Percentiles rank a stretch among this genome's conserved stretches.
phyloP scores from a whole-genome alignment of 2,329 filamentous ascomycete species.

The Phyllosticta paracitricarpa region DNA sequence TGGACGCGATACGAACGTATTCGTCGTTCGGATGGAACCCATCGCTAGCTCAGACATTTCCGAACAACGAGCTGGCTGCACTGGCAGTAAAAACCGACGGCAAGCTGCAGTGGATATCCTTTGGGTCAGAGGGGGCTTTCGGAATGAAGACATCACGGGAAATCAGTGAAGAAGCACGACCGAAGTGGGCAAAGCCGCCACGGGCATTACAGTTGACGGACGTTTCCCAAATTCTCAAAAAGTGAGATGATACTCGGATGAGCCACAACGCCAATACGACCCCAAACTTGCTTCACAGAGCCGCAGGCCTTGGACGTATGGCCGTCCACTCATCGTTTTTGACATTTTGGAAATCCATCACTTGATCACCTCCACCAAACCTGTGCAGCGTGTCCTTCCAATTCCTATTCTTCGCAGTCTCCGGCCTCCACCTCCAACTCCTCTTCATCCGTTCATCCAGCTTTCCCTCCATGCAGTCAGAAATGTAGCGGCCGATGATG shows the following conservation, averaged over 20 bases:
- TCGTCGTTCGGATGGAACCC: too few species aligned
- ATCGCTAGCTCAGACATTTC: too few species aligned
- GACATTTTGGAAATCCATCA: constrained; percentile 39
- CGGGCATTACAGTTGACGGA: background rate
- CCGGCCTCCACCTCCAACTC: constrained; percentile 41
- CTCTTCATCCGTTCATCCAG: constrained; percentile 34
- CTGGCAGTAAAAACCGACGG: too few species aligned
- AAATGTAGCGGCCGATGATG: constrained; percentile 40
- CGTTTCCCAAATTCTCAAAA: background rate
- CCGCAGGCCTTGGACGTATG: constrained; percentile 6
- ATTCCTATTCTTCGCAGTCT: constrained; percentile 36
- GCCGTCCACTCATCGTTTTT: constrained; percentile 17
- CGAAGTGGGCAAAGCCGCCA: background rate
- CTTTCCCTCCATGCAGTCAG: constrained; percentile 37
- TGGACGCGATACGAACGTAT: too few species aligned
- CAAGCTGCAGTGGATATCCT: too few species aligned
- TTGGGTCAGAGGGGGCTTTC: too few species aligned
- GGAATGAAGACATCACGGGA: background rate
- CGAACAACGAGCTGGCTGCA: too few species aligned
- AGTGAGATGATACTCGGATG: too few species aligned
- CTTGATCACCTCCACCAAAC: constrained; percentile 36
- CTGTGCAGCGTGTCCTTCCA: constrained; percentile 41
- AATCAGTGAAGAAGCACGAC: background rate
- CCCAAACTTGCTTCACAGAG: background rate
- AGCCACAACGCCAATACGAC: background rate